Evolutionary conservation across 768 basidiomycete genomes (phyloP).

Genomic region (Daedaleopsis nitida): DNA sequence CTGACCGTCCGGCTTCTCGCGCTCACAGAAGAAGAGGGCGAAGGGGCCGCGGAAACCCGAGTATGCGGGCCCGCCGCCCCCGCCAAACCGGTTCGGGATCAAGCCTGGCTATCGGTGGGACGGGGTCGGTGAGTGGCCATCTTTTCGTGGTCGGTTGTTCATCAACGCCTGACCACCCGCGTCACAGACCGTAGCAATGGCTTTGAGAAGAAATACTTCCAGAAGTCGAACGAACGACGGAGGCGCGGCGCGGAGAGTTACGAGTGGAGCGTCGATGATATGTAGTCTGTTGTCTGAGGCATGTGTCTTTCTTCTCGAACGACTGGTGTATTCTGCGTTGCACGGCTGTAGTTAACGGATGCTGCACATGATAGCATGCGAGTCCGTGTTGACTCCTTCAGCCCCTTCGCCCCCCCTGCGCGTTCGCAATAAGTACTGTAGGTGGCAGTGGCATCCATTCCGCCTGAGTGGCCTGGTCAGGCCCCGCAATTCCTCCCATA

Average conservation of each 20-base stretch:
- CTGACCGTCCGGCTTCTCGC: background rate
- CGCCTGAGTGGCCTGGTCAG: no score
- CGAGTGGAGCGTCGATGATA: conserved; percentile 90
- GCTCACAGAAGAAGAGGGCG: conserved; percentile 63
- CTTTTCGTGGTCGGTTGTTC: background rate
- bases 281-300: conserved; percentile 46
- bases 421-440: no score
- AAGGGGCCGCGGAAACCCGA: conserved; percentile 83
- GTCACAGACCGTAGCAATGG: conserved; percentile 83
- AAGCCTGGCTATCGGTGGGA: conserved; percentile 98
- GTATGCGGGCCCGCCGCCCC: conserved; percentile 84
- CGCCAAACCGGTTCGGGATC: conserved; percentile 95
- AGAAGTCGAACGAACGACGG: conserved; percentile 74
- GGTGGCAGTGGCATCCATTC: no score
- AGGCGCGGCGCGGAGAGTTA: conserved; percentile 74
- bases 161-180: background rate
- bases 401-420: no score
- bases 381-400: no score
- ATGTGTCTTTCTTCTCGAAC: background rate
- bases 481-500: no score
- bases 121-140: conserved; percentile 75
- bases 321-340: background rate
- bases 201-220: conserved; percentile 92
- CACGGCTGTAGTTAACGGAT: no score
- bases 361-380: no score